Percentiles rank a stretch among this genome's conserved stretches.
phyloP scores from a whole-genome alignment of 73 alveolate species.

The Halteria grandinella region DNA sequence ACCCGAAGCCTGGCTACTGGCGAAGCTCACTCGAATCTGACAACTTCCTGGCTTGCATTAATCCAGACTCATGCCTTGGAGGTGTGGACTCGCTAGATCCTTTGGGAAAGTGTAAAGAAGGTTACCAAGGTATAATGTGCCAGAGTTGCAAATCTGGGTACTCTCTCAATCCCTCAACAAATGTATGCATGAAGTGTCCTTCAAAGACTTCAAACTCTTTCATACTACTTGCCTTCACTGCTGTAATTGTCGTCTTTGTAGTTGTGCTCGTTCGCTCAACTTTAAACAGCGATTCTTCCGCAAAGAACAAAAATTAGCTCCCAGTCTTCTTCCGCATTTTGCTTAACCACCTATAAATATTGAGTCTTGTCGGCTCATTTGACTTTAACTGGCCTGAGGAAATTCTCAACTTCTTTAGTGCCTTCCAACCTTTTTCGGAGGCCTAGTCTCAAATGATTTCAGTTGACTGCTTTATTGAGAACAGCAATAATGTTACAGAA shows the following conservation, averaged over 20 bases:
- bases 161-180: conserved; percentile 26
- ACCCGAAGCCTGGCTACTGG: conserved; percentile 35
- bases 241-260: background rate
- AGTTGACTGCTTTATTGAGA: conserved; percentile 10
- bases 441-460: background rate
- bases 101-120: conserved; percentile 66
- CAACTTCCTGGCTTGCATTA: background rate
- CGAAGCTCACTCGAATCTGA: background rate
- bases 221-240: background rate
- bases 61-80: conserved; percentile 21
- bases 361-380: conserved; percentile 6
- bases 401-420: background rate
- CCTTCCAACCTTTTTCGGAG: background rate
- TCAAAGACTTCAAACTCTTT: background rate
- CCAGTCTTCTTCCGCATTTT: conserved; percentile 54
- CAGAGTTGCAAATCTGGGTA: conserved; percentile 64
- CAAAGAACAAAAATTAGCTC: conserved; percentile 6
- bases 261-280: conserved; percentile 46
- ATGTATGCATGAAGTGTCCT: conserved; percentile 61
- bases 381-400: conserved; percentile 16
- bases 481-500: background rate
- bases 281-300: conserved; percentile 51
- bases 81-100: background rate
- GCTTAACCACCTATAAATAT: conserved; percentile 51
- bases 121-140: conserved; percentile 66